Evolutionary conservation across 2,329 filamentous ascomycete species (phyloP), one percentile per base, ranked within the genome.

Genomic region (Pestalotiopsis sp.): DNA sequence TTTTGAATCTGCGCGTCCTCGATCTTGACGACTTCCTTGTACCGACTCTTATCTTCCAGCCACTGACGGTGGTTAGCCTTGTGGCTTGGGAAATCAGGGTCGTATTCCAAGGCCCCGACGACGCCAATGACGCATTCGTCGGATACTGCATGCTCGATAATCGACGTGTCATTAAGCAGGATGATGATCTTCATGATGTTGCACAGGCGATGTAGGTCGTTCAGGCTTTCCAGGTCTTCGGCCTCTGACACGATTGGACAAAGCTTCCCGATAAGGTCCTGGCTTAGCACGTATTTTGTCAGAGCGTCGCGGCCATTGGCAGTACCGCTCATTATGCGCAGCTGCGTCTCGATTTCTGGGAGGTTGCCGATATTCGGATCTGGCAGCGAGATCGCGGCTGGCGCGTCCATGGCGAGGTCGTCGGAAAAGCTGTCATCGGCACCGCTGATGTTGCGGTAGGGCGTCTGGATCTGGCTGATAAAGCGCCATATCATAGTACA

Each of bases 131-230:
- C 91, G 73, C 95, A 92, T 68, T 94, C 90, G 81, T 98, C 95
- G 14, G 93, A 93, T 31, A 99, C 95, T 14, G 95, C 92, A 74
- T 94, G 91, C 80, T 99, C 96, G 76, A 99, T 97, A 72, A 99
- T 97, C 69, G 91, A 88, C 38, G 92, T 97, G 79, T 99, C 96
- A 82, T 98, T 99, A 71, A 98, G 89, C 66, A 98, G 85, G 66
- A 99, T 97, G 68, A 98, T 88, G 69, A 92, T 92, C 85, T 99
- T 99, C 93, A 98, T 96, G 78, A 99, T 98, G 79, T 94, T 97
- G 88, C 96, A 99, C 60, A 99, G 85, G 62, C 93, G 90, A 80
- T 98, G 96, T 70, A 99, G 83, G 77, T 98, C 95, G 25, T 89
- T 83, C 9, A 97, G 84, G 78, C 93, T 95, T 81, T 99, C 94